Percentiles rank a stretch among this genome's conserved stretches.
phyloP scores from a whole-genome alignment of 306 rosid species.

The Rubus idaeus region DNA sequence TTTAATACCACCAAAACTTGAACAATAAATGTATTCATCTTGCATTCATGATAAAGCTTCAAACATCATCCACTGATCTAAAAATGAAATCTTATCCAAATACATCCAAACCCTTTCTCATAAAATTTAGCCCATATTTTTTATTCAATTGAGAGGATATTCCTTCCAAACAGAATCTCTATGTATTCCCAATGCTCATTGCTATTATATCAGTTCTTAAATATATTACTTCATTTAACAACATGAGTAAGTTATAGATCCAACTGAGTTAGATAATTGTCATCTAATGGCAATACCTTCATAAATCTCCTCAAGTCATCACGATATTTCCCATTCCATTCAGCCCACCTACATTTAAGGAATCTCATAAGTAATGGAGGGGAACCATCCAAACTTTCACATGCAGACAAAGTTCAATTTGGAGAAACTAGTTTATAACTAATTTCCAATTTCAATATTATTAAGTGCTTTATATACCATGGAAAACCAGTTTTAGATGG shows the following conservation, averaged over 20 bases:
- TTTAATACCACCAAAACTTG: not conserved
- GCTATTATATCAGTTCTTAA: not conserved
- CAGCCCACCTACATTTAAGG: constrained; percentile 83
- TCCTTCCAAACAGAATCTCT: not conserved
- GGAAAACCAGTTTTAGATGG: not conserved
- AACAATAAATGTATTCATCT: not conserved
- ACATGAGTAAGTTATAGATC: not conserved
- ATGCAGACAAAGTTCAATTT: not conserved
- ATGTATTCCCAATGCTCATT: not conserved
- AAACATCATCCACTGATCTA: not conserved
- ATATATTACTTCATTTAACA: not conserved
- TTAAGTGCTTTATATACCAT: not conserved
- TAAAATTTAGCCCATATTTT: not conserved
- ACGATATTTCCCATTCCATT: constrained; percentile 96
- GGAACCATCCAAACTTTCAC: not conserved
- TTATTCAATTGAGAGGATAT: not conserved
- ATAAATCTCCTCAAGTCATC: constrained; percentile 87
- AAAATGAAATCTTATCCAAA: not conserved
- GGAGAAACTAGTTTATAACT: not conserved
- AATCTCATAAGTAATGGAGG: constrained; percentile 20
- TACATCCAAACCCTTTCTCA: not conserved
- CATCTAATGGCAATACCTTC: constrained; percentile 54
- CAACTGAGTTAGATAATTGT: constrained; percentile 4
- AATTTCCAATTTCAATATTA: not conserved
- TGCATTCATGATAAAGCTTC: not conserved